Base-by-base conservation (phyloP, 2,329 filamentous ascomycete species). In the Epichloe amarillans region DNA sequence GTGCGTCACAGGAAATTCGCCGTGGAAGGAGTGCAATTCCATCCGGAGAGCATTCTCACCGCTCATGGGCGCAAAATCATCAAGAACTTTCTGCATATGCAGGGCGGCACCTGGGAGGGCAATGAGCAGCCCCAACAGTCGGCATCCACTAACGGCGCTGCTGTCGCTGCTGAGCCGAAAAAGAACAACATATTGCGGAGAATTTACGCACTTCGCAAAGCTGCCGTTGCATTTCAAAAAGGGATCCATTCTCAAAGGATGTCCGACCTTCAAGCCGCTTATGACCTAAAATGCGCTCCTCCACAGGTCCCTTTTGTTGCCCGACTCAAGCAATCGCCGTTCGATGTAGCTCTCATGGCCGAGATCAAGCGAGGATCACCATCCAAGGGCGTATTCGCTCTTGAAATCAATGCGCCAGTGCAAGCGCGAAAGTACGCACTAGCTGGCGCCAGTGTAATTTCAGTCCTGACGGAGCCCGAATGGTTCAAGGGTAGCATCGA, bases 401-500 rank as follows among this genome's bases (percentile, higher is more conserved):
- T 95, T 2, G 81, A 88, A 26, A 86, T 90, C 21, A 93, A 86
- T 60, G 93, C 93, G 10, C 89, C 93, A 23, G 82, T 84, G 5
- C 93, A 98, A 67, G 93, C 94, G 41, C 82, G 83, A 56, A 88
- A 85, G 58, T 98, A 98, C 66, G 93, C 94, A 10, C 77, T 93
- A 48, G 90, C 93, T 6, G 94, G 93, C 14, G 93, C 93, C 46
- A 97, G 91, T 64, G 88, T 95, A 39, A 98, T 98, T 57, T 97
- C 93, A 1, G 93, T 98, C n/a, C 77, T 98, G 45, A 98, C 93
- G 0, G 93, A 98, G 68, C 93, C 94, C 0, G 86, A 97, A 63
- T 98, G 93, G 93, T 98, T 98, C 75, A 97, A 96, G 70, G 93
- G 93, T 46, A 95, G 86, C 67, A 90, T 98, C 54, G 91, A 98